phyloP scores from a whole-genome alignment of 257 asterid genomes.

The Forsythia suspensa region DNA sequence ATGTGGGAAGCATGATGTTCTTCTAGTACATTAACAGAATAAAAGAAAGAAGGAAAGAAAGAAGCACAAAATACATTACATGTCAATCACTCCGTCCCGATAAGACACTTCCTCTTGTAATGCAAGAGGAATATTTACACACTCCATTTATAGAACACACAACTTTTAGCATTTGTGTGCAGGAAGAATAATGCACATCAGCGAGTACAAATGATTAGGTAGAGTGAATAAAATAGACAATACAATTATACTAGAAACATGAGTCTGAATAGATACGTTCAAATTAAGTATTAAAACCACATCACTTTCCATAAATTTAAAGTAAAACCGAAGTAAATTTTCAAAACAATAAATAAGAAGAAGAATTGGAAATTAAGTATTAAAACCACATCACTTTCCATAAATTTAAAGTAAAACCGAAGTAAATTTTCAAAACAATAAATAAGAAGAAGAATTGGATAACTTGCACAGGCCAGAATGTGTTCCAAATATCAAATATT shows the following conservation, averaged over 20 bases:
- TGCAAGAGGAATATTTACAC: too few species aligned
- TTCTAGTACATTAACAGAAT: not conserved
- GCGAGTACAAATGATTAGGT: not conserved
- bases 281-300: not conserved
- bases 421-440: not conserved
- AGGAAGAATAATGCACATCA: not conserved
- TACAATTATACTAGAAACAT: too few species aligned
- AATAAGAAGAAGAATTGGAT: too few species aligned
- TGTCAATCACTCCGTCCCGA: too few species aligned
- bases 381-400: not conserved
- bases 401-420: too few species aligned
- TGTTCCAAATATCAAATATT: not conserved
- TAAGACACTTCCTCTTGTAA: not conserved
- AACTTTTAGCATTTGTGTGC: not conserved
- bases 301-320: not conserved
- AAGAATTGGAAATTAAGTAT: not conserved
- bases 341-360: not conserved
- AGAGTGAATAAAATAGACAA: too few species aligned
- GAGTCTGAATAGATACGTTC: too few species aligned
- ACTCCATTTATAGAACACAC: not conserved
- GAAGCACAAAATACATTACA: not conserved
- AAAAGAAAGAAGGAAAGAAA: not conserved
- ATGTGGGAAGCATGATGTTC: not conserved
- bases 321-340: not conserved
- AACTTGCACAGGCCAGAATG: not conserved